A percentile compares a stretch with the other conserved stretches of the same genome.
Evolutionary conservation across 768 basidiomycete species (phyloP).

Genomic region (Pseudohyphozyma bogoriensis): DNA sequence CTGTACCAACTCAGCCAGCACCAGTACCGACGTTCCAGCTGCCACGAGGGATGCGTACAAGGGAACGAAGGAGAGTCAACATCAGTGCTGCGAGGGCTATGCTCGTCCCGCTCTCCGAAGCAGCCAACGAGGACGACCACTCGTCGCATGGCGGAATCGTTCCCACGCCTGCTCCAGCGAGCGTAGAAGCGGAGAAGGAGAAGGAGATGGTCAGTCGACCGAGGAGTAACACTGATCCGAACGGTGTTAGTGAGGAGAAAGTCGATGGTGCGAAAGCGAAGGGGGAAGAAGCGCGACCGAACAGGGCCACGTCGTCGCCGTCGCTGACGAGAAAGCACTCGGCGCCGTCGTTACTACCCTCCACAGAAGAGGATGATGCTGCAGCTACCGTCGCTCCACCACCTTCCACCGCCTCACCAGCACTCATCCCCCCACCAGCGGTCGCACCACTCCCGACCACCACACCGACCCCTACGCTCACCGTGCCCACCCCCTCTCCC

Average conservation of each 20-base stretch:
- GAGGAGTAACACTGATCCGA: slow-evolving; percentile 1
- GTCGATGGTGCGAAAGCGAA: not conserved
- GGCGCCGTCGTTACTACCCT: not conserved
- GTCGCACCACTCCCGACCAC: not conserved
- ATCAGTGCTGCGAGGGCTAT: slow-evolving; percentile 7
- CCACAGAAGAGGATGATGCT: no score
- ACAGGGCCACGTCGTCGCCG: no score
- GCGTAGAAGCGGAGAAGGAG: not conserved
- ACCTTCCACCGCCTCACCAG: not conserved
- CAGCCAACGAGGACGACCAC: not conserved
- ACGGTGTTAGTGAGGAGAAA: not conserved
- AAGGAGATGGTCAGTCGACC: not conserved
- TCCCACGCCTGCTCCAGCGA: not conserved
- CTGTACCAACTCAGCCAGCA: not conserved
- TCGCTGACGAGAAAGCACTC: not conserved
- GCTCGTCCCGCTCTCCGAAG: not conserved
- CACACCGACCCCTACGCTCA: not conserved
- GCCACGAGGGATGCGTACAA: slow-evolving; percentile 3
- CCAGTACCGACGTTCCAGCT: slow-evolving; percentile 4
- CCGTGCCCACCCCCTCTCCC: not conserved
- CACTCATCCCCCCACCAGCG: not conserved
- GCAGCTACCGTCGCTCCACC: not conserved
- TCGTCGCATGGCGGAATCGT: no score
- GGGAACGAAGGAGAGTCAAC: slow-evolving; percentile 26
- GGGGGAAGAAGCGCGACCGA: not conserved